Conservation (phyloP, 306 rosid genomes). For the Begonia loranthoides region DNA sequence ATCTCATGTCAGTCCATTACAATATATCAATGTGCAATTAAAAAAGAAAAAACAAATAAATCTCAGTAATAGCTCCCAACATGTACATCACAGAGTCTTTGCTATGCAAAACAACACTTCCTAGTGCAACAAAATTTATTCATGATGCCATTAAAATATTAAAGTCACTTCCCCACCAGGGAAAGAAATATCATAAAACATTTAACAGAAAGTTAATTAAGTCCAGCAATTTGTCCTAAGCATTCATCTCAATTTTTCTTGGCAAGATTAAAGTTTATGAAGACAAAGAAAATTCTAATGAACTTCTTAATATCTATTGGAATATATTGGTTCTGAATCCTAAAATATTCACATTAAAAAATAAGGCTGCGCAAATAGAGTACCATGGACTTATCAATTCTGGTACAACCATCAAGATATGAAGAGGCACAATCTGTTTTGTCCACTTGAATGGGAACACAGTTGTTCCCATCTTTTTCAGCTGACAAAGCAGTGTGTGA, state of each 20-base stretch:
- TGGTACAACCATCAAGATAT: slow-evolving; percentile 11
- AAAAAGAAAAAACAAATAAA: slow-evolving; percentile 1
- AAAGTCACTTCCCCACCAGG: neutral
- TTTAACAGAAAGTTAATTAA: no score
- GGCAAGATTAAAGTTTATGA: no score
- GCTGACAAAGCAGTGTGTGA: slow-evolving; percentile 8
- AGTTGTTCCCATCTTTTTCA: slow-evolving; percentile 8
- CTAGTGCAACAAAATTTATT: neutral
- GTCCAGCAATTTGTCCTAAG: no score
- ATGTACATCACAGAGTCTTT: neutral
- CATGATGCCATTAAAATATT: neutral
- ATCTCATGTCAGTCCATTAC: slow-evolving; percentile 1
- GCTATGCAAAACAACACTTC: neutral
- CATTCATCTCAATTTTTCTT: neutral
- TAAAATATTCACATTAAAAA: no score
- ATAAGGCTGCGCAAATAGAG: slow-evolving; percentile 3
- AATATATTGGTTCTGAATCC: neutral
- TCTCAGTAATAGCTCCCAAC: neutral
- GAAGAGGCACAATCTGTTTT: slow-evolving; percentile 10
- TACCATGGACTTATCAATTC: slow-evolving; percentile 28
- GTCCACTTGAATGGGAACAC: slow-evolving; percentile 11
- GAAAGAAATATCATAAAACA: no score
- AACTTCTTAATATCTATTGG: neutral
- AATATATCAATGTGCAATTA: neutral
- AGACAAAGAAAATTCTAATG: neutral